phyloP scores from a whole-genome alignment of 78 protist genomes.

The Protostelium mycophagum region DNA sequence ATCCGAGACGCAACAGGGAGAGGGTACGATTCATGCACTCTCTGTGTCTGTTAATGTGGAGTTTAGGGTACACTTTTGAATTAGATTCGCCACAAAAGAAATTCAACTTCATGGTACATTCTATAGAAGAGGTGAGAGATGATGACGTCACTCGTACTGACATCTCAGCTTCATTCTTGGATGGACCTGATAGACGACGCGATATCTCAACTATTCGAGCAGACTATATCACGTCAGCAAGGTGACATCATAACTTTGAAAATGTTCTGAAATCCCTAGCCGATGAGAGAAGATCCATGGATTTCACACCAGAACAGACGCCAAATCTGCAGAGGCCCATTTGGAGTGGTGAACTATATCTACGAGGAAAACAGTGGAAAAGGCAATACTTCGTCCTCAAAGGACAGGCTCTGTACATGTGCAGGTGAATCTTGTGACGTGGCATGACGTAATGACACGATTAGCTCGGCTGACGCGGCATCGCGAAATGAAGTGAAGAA shows the following conservation, averaged over 20 bases:
- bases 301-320: conserved; percentile 10
- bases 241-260: conserved; percentile 10
- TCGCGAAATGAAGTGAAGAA: conserved; percentile 34
- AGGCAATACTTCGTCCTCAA: conserved; percentile 34
- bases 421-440: background rate
- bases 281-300: too few species aligned
- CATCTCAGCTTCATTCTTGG: conserved; percentile 43
- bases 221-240: conserved; percentile 14
- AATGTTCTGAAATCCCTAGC: conserved; percentile 8
- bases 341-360: conserved; percentile 5
- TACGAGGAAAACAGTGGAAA: conserved; percentile 29
- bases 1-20: too few species aligned
- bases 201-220: conserved; percentile 35
- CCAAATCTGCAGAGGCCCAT: conserved; percentile 16
- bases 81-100: background rate
- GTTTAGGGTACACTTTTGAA: too few species aligned
- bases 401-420: conserved; percentile 18
- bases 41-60: too few species aligned
- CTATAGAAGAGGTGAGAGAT: too few species aligned
- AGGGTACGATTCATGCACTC: too few species aligned
- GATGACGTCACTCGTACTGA: background rate
- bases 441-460: background rate
- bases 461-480: conserved; percentile 13
- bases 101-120: too few species aligned
- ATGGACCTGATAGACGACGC: conserved; percentile 52